phyloP scores from a whole-genome alignment of 768 basidiomycete species.

The Kwoniella shandongensis region DNA sequence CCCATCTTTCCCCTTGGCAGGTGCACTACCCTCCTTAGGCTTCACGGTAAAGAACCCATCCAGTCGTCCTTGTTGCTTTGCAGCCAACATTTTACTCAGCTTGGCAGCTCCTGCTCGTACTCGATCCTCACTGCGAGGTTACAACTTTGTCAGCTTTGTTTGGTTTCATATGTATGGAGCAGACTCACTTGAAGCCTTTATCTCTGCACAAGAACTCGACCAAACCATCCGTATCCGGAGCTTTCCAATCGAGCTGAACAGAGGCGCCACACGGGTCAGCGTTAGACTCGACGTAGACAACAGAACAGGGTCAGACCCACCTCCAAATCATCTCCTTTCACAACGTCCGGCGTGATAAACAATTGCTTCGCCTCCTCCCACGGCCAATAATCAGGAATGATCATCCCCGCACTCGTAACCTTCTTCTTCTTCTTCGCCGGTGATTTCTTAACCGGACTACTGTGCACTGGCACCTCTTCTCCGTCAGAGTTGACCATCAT shows the following conservation, averaged over 20 bases:
- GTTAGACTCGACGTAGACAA: no score
- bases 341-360: slow-evolving; percentile 86
- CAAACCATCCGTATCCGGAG: slow-evolving; percentile 87
- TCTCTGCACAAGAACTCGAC: slow-evolving; percentile 89
- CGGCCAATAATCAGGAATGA: slow-evolving; percentile 91
- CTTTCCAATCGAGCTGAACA: slow-evolving; percentile 83
- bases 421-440: slow-evolving; percentile 57
- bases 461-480: slow-evolving; percentile 52
- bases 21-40: slow-evolving; percentile 56
- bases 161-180: slow-evolving; percentile 2
- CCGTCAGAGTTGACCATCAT: slow-evolving; percentile 56
- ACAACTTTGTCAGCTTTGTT: slow-evolving; percentile 12
- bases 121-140: slow-evolving; percentile 75
- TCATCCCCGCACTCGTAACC: slow-evolving; percentile 68
- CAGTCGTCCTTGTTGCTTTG: slow-evolving; percentile 93
- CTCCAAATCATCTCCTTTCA: slow-evolving; percentile 79
- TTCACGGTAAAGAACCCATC: slow-evolving; percentile 91
- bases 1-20: slow-evolving; percentile 42
- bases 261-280: not conserved
- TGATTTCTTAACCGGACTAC: slow-evolving; percentile 54
- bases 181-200: slow-evolving; percentile 91
- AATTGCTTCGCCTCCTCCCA: slow-evolving; percentile 92
- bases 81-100: slow-evolving; percentile 75
- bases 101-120: slow-evolving; percentile 94
- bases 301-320: no score